Evolutionary conservation across 192 early-diverging fungal genomes (phyloP).

Genomic region (Martensiomyces pterosporus): DNA sequence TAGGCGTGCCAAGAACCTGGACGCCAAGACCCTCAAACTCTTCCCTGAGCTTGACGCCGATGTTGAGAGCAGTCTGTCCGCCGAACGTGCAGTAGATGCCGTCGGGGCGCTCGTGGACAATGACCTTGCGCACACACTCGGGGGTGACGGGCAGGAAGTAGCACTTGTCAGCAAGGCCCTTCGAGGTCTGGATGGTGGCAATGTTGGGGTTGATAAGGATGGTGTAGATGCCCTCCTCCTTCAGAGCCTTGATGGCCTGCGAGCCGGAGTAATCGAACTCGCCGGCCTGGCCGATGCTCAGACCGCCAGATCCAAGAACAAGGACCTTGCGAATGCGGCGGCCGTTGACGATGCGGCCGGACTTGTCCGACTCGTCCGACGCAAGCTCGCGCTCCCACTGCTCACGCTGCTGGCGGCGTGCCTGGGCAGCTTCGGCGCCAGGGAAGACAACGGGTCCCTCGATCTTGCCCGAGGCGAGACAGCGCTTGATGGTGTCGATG

Average conservation of each 20-base stretch:
- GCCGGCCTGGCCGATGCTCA: conserved; percentile 98
- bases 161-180: conserved; percentile 94
- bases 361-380: conserved; percentile 37
- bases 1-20: conserved; percentile 91
- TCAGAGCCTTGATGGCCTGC: conserved; percentile 96
- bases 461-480: conserved; percentile 61
- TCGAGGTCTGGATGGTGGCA: conserved; percentile 97
- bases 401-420: conserved; percentile 26
- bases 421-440: conserved; percentile 46
- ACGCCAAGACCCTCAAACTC: conserved; percentile 90
- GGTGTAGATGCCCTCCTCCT: conserved; percentile 96
- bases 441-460: conserved; percentile 69
- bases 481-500: conserved; percentile 71
- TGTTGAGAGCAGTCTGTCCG: conserved; percentile 97
- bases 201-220: conserved; percentile 99
- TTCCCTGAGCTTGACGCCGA: conserved; percentile 82
- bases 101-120: conserved; percentile 92
- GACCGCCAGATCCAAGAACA: conserved; percentile 92
- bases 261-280: conserved; percentile 99
- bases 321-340: conserved; percentile 87
- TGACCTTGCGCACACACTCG: conserved; percentile 93
- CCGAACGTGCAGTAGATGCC: conserved; percentile 99
- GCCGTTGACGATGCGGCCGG: conserved; percentile 50
- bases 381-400: conserved; percentile 46
- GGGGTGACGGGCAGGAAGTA: conserved; percentile 97